Conservation (phyloP, 78 protist genomes). For the Mastigamoeba balamuthi region DNA sequence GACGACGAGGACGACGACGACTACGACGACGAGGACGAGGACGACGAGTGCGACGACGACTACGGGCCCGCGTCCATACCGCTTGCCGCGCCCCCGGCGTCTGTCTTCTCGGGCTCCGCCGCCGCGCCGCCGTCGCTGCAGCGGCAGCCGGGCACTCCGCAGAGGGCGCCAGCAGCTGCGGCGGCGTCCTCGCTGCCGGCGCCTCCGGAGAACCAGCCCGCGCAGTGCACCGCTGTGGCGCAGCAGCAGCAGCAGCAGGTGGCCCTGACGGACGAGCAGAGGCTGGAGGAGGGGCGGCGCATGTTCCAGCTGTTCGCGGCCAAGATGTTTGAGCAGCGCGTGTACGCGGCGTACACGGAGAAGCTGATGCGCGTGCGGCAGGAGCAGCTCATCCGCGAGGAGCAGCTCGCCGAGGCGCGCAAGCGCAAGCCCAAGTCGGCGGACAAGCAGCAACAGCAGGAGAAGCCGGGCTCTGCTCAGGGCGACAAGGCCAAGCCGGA, state of each 20-base stretch:
- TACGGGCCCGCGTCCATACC: too few species aligned
- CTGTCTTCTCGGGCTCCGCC: too few species aligned
- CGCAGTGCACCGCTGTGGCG: too few species aligned
- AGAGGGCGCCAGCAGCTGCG: too few species aligned
- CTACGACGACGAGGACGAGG: slow-evolving; percentile 7
- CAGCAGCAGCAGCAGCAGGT: too few species aligned
- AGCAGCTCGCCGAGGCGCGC: background rate
- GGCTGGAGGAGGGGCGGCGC: slow-evolving; percentile 51
- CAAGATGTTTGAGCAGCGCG: slow-evolving; percentile 54
- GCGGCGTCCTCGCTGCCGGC: too few species aligned
- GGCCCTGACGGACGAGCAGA: slow-evolving; percentile 12
- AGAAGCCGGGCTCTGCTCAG: slow-evolving; percentile 26
- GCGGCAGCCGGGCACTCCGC: too few species aligned
- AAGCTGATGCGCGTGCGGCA: background rate
- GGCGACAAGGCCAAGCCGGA: background rate
- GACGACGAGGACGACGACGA: slow-evolving; percentile 23
- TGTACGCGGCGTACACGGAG: slow-evolving; percentile 26
- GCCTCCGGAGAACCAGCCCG: too few species aligned
- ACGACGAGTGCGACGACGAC: background rate
- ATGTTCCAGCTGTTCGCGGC: slow-evolving; percentile 58
- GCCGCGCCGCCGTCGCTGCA: too few species aligned
- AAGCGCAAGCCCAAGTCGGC: background rate
- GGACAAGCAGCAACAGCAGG: slow-evolving; percentile 25
- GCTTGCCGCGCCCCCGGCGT: too few species aligned
- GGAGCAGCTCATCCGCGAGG: background rate